A percentile compares a stretch with the other conserved stretches of the same genome.
phyloP scores from a whole-genome alignment of 768 basidiomycete genomes.

The Chlorophyllum brunneum region DNA sequence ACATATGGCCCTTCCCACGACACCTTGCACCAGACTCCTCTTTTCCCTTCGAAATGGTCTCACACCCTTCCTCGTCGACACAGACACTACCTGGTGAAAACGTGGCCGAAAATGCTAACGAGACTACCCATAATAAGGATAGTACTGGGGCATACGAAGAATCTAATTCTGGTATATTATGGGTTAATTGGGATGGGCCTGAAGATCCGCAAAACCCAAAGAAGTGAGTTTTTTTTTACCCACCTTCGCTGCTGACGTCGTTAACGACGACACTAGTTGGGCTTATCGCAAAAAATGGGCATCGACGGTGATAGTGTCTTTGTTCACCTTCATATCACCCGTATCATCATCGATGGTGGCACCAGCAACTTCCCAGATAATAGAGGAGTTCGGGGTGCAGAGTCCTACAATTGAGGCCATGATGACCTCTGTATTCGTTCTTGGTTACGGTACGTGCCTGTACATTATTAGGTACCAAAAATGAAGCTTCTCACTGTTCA shows the following conservation, averaged over 20 bases:
- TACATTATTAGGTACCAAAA: neutral
- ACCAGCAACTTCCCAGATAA: constrained; percentile 53
- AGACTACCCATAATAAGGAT: neutral
- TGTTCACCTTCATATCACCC: constrained; percentile 65
- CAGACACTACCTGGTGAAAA: constrained; percentile 12
- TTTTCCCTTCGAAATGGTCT: neutral
- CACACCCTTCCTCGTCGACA: neutral
- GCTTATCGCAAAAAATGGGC: constrained; percentile 56
- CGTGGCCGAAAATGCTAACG: constrained; percentile 1
- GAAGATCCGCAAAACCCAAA: constrained; percentile 56
- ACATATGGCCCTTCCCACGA: too few relatives aligned
- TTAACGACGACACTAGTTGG: constrained; percentile 40
- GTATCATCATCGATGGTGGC: constrained; percentile 75
- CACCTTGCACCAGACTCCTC: too few relatives aligned
- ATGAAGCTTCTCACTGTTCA: neutral
- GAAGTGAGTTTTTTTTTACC: constrained; percentile 36
- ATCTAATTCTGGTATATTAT: constrained; percentile 19
- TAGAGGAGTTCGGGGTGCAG: constrained; percentile 50
- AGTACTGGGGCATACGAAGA: neutral
- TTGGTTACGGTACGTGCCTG: constrained; percentile 49
- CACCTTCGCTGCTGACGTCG: neutral
- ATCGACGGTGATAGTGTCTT: constrained; percentile 58
- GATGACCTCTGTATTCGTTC: constrained; percentile 48
- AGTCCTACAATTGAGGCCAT: constrained; percentile 46
- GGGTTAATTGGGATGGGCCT: constrained; percentile 65